Evolutionary conservation across 2,329 filamentous ascomycete genomes (phyloP).

Genomic region (Alternaria novae-zelandiae): DNA sequence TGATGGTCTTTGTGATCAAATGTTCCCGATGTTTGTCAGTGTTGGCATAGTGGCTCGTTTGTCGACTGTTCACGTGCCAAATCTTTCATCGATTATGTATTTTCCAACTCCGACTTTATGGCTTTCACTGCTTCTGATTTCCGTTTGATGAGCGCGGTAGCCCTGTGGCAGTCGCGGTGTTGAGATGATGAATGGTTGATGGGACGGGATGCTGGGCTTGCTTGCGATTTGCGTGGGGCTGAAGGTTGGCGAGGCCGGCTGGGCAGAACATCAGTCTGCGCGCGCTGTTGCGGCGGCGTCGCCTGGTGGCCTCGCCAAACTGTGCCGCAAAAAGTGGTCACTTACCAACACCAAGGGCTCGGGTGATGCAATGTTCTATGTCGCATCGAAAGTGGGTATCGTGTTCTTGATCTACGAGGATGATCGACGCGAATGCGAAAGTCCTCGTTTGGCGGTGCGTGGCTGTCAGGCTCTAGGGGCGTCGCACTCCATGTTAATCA

Average conservation of each 20-base stretch:
- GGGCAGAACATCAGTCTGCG: background rate
- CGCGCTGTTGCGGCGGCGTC: background rate
- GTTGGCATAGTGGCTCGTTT: background rate
- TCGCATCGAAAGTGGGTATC: background rate
- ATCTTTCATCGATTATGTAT: background rate
- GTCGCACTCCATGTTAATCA: background rate
- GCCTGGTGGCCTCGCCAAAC: background rate
- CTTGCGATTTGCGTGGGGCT: background rate
- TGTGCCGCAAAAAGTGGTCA: background rate
- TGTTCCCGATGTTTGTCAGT: background rate
- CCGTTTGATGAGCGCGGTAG: background rate
- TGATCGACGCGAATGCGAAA: background rate
- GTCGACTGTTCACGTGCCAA: background rate
- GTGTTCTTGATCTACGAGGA: background rate
- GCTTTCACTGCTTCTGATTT: background rate
- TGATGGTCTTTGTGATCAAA: background rate
- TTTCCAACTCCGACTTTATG: accelerated
- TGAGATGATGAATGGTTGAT: background rate
- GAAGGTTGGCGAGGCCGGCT: background rate
- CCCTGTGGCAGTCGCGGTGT: background rate
- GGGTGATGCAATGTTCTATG: background rate
- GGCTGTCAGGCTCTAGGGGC: no score
- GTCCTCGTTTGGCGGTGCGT: no score
- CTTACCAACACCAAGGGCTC: background rate
- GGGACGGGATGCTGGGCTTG: background rate